Percentiles rank a stretch among this genome's conserved stretches.
phyloP scores from a whole-genome alignment of 768 basidiomycete genomes.

The Megacollybia marginata region DNA sequence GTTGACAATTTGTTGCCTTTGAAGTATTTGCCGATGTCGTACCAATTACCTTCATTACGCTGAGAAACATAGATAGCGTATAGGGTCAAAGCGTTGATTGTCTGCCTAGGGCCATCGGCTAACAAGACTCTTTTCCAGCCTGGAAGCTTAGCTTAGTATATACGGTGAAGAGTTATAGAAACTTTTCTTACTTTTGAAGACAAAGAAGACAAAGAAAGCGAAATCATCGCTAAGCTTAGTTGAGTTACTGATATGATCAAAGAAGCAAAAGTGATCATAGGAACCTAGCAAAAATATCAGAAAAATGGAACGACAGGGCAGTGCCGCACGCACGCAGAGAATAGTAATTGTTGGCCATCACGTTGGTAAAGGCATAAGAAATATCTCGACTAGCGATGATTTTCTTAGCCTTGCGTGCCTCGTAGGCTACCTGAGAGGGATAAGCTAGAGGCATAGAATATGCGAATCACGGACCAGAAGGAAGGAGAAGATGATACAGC shows the following conservation, averaged over 20 bases:
- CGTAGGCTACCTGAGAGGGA: constrained; percentile 73
- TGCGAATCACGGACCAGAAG: constrained; percentile 56
- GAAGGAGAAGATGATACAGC: constrained; percentile 98
- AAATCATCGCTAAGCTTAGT: constrained; percentile 96
- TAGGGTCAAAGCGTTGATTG: constrained; percentile 95
- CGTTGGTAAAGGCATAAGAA: constrained; percentile 95
- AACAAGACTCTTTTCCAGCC: constrained; percentile 55
- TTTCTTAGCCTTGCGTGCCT: constrained; percentile 84
- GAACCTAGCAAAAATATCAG: constrained; percentile 47
- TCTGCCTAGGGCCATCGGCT: constrained; percentile 94
- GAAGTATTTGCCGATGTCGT: constrained; percentile 75
- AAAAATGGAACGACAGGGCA: not conserved
- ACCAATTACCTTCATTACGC: constrained; percentile 47
- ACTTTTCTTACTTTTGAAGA: constrained; percentile 86
- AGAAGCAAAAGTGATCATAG: constrained; percentile 98
- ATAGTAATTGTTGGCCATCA: constrained; percentile 96
- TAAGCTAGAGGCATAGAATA: constrained; percentile 1
- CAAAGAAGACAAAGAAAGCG: constrained; percentile 99
- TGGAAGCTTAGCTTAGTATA: constrained; percentile 4
- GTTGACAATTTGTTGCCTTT: constrained; percentile 67
- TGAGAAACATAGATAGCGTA: constrained; percentile 80
- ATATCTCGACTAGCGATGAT: constrained; percentile 96
- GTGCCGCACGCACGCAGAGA: constrained; percentile 64
- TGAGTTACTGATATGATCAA: constrained; percentile 91
- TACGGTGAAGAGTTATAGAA: not conserved